Conservation (phyloP, 441 rosid genomes). For the Pelargonium cotyledonis region DNA sequence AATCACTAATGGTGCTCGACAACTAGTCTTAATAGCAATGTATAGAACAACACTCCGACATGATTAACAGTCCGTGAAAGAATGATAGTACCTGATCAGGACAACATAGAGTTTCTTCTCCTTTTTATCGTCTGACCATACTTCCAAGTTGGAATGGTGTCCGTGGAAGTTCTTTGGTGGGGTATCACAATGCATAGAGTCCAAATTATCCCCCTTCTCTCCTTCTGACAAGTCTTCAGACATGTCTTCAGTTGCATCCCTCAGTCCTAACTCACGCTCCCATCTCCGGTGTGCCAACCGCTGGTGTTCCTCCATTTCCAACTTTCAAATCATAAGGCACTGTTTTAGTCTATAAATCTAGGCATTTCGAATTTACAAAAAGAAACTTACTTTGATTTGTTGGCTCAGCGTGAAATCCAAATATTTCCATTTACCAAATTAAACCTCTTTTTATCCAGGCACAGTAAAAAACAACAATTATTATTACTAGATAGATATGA, state of each 20-base stretch:
- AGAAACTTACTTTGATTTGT: background rate
- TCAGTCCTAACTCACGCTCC: conserved; percentile 78
- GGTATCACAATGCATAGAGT: conserved; percentile 50
- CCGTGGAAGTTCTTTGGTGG: conserved; percentile 54
- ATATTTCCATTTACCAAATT: too few species aligned
- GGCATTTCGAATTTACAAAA: background rate
- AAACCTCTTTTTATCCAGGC: too few species aligned
- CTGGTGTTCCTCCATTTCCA: conserved; percentile 74
- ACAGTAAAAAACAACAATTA: too few species aligned
- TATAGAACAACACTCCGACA: too few species aligned
- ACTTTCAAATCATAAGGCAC: conserved; percentile 28
- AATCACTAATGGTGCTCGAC: too few species aligned
- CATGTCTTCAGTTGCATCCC: conserved; percentile 83
- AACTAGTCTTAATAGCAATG: too few species aligned
- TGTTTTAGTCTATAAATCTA: conserved; percentile 15
- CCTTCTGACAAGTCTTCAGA: conserved; percentile 93
- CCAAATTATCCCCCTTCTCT: conserved; percentile 69
- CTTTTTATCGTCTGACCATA: conserved; percentile 93
- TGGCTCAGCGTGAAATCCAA: too few species aligned
- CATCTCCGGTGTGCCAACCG: conserved; percentile 50
- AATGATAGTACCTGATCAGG: conserved; percentile 62
- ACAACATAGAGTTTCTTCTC: conserved; percentile 85
- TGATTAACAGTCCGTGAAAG: too few species aligned
- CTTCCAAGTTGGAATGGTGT: conserved; percentile 63
- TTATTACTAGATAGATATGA: too few species aligned